phyloP scores from a whole-genome alignment of 169 alveolate genomes.

The Blepharisma undulans region DNA sequence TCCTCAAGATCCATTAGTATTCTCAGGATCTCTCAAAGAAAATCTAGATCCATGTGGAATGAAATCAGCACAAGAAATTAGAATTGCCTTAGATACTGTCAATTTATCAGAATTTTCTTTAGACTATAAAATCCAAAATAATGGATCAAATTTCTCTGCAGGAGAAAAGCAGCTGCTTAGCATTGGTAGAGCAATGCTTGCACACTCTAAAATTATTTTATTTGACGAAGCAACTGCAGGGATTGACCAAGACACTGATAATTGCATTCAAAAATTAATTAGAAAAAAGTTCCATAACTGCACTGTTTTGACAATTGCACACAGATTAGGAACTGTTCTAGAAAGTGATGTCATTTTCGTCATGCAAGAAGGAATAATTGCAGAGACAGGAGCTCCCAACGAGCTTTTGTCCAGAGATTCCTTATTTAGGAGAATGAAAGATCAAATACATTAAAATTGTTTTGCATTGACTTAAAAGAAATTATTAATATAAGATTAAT shows the following conservation, averaged over 20 bases:
- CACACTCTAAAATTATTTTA: constrained; percentile 47
- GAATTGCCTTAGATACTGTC: neutral
- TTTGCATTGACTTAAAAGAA: too few relatives aligned
- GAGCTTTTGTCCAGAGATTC: constrained; percentile 4
- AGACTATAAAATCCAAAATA: neutral
- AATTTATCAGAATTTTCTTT: neutral
- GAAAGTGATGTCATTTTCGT: constrained; percentile 68
- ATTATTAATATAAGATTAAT: too few relatives aligned
- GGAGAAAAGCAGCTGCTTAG: constrained; percentile 54
- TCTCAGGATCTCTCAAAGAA: constrained; percentile 77
- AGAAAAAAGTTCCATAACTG: constrained; percentile 42
- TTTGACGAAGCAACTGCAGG: constrained; percentile 61
- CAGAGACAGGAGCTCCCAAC: neutral
- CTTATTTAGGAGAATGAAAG: neutral
- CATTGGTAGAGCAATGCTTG: constrained; percentile 56
- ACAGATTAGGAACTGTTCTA: constrained; percentile 69
- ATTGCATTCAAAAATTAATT: constrained; percentile 27
- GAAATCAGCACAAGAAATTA: neutral
- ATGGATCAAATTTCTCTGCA: constrained; percentile 36
- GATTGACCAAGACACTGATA: constrained; percentile 49
- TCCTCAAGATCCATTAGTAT: constrained; percentile 84
- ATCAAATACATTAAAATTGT: neutral
- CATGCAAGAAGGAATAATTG: constrained; percentile 33
- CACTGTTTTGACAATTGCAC: constrained; percentile 75
- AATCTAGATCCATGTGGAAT: constrained; percentile 82